Conservation (phyloP, 352 stramenopile genomes). For the Phytophthora uliginosa region DNA sequence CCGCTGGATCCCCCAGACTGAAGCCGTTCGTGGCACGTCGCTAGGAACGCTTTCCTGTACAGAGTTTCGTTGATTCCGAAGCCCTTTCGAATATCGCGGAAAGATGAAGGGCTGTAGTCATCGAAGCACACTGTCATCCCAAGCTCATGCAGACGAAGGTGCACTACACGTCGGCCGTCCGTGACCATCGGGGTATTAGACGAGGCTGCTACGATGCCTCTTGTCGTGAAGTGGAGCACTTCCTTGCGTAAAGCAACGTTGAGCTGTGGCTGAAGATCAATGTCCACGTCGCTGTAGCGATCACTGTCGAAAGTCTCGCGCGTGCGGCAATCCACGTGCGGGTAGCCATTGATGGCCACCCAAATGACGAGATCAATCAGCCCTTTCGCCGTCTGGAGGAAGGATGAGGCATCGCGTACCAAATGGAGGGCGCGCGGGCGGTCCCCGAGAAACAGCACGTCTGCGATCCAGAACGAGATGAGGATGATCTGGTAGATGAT, state of each 20-base stretch:
- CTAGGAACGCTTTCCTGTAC: slow-evolving; percentile 85
- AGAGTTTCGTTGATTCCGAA: slow-evolving; percentile 82
- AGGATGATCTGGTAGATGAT: slow-evolving; percentile 88
- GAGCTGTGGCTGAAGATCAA: slow-evolving; percentile 86
- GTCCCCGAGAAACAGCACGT: slow-evolving; percentile 62
- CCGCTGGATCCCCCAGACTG: slow-evolving; percentile 86
- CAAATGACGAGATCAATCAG: slow-evolving; percentile 90
- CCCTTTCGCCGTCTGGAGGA: slow-evolving; percentile 80
- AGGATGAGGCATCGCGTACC: slow-evolving; percentile 71
- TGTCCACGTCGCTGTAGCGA: slow-evolving; percentile 78
- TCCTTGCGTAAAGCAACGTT: slow-evolving; percentile 90
- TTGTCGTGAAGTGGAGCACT: slow-evolving; percentile 91
- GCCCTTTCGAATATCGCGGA: slow-evolving; percentile 82
- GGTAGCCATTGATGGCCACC: slow-evolving; percentile 78
- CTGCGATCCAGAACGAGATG: slow-evolving; percentile 81
- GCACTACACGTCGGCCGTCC: slow-evolving; percentile 62
- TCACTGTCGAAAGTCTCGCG: slow-evolving; percentile 55
- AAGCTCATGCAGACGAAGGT: slow-evolving; percentile 82
- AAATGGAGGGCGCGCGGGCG: slow-evolving; percentile 36
- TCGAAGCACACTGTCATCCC: slow-evolving; percentile 86
- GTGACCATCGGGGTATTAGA: slow-evolving; percentile 68
- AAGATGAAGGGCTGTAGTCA: slow-evolving; percentile 77
- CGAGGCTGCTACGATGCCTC: slow-evolving; percentile 84
- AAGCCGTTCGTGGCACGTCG: slow-evolving; percentile 88
- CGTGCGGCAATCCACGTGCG: slow-evolving; percentile 39